Evolutionary conservation across 2,329 filamentous ascomycete genomes (phyloP).

Genomic region (Cordyceps javanica): DNA sequence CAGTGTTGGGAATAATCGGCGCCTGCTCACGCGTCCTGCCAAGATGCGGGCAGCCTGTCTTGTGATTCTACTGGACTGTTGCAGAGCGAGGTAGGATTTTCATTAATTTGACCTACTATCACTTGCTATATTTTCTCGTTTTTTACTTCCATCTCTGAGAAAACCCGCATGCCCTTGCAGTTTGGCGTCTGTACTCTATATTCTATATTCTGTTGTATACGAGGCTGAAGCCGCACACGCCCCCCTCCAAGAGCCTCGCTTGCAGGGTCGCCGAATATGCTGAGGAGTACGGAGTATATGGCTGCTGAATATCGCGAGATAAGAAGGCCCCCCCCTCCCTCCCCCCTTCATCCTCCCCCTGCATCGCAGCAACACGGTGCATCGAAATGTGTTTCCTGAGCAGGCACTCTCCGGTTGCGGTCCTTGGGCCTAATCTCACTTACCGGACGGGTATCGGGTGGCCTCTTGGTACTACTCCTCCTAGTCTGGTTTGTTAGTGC

Average conservation of each 20-base stretch:
- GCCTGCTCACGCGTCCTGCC: background rate
- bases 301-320: too few species aligned
- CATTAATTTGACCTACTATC: background rate
- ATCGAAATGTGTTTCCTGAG: too few species aligned
- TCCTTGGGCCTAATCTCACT: background rate
- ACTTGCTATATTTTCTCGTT: background rate
- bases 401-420: too few species aligned
- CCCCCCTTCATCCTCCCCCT: too few species aligned
- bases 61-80: constrained; percentile 1
- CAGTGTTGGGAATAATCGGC: constrained; percentile 6
- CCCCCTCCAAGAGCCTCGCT: background rate
- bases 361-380: too few species aligned
- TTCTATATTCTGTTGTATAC: background rate
- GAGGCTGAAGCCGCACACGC: background rate
- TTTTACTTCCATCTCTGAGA: background rate
- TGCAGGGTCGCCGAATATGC: background rate
- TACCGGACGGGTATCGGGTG: background rate
- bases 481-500: background rate
- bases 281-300: background rate
- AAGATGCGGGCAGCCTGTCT: background rate
- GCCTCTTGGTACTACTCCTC: background rate
- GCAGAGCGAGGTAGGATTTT: background rate
- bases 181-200: background rate
- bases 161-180: background rate
- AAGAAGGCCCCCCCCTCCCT: too few species aligned